Conservation (phyloP, 306 rosid species). For the Carpinus fangiana region DNA sequence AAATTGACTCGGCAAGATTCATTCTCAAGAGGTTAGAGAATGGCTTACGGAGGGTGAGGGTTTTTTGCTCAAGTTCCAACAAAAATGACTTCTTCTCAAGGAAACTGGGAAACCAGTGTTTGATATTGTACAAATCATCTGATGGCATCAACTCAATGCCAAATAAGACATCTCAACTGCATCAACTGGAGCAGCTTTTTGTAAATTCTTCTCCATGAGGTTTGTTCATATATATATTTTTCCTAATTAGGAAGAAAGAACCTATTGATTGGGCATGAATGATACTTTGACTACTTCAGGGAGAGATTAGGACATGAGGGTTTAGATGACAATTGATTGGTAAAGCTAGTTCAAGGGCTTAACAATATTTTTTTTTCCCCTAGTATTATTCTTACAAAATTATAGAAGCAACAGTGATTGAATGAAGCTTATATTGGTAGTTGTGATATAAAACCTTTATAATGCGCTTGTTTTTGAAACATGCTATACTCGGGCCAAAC, state of each 20-base stretch:
- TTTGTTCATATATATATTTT: no score
- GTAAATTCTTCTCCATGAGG: constrained; percentile 3
- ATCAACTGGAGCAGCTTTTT: not conserved
- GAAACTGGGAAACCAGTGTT: not conserved
- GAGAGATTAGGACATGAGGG: not conserved
- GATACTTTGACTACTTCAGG: not conserved
- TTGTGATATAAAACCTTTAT: no score
- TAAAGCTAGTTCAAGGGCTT: not conserved
- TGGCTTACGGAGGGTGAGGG: not conserved
- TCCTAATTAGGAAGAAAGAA: no score
- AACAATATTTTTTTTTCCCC: not conserved
- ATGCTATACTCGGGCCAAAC: not conserved
- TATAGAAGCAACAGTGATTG: not conserved
- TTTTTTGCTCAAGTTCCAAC: not conserved
- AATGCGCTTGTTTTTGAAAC: not conserved
- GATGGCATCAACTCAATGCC: constrained; percentile 6
- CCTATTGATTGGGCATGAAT: not conserved
- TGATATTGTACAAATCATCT: not conserved
- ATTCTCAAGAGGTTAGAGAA: constrained; percentile 23
- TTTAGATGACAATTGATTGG: not conserved
- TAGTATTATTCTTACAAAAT: not conserved
- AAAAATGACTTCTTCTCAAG: not conserved
- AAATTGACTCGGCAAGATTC: constrained; percentile 56
- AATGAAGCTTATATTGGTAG: not conserved
- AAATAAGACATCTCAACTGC: not conserved